Percentiles rank a stretch among this genome's conserved stretches.
These are phyloP conservation scores for Nakazawaea sp. DNA, from an alignment of 805 yeast species.

Conservation along the genomic window DNA sequence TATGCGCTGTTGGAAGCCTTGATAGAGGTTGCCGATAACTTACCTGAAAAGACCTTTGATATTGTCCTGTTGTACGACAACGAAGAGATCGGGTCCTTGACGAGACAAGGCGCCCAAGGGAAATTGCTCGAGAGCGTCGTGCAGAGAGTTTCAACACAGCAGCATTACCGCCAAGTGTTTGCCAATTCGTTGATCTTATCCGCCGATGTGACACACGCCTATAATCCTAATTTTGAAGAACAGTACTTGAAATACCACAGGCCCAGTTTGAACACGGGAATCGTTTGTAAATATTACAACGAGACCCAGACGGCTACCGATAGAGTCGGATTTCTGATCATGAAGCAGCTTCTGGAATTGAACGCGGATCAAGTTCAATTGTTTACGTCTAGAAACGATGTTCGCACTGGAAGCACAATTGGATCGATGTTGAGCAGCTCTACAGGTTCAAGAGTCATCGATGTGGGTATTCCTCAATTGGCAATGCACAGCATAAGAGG, in stretches of 20 bases:
- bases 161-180: constrained; percentile 1
- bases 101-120: constrained; percentile 80
- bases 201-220: constrained; percentile 78
- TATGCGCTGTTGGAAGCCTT: constrained; percentile 63
- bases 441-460: constrained; percentile 72
- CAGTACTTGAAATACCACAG: constrained; percentile 71
- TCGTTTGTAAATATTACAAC: constrained; percentile 65
- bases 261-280: constrained; percentile 74
- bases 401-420: constrained; percentile 83
- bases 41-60: constrained; percentile 34
- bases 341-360: constrained; percentile 59
- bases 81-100: constrained; percentile 78
- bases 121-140: constrained; percentile 60
- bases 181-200: constrained; percentile 77
- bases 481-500: constrained; percentile 87
- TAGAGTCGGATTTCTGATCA: constrained; percentile 59
- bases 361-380: constrained; percentile 66
- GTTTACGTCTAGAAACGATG: constrained; percentile 81
- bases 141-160: constrained; percentile 36
- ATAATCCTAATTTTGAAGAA: constrained; percentile 65
- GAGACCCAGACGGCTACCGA: constrained; percentile 84
- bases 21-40: constrained; percentile 29
- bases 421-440: constrained; percentile 65
- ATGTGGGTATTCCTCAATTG: constrained; percentile 75
- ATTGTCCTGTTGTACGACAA: constrained; percentile 67